Percentiles rank a stretch among this genome's conserved stretches.
phyloP scores from a whole-genome alignment of 23 red algal species.

The Agarophyton chilense region DNA sequence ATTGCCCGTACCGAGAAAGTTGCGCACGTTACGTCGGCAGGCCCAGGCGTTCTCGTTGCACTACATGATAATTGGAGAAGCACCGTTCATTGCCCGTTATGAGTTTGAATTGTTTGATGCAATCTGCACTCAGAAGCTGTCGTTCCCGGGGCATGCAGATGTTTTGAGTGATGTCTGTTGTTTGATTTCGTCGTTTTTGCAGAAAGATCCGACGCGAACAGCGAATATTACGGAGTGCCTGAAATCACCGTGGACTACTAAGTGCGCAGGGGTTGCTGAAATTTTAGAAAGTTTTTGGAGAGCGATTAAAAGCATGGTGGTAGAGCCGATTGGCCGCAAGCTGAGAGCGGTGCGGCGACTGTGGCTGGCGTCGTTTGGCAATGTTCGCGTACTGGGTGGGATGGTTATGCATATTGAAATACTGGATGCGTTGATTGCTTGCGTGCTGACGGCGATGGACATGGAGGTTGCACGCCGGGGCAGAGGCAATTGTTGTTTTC shows the following conservation, averaged over 20 bases:
- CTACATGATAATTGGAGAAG: conserved; percentile 67
- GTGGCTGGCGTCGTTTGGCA: too few relatives aligned
- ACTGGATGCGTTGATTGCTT: neutral
- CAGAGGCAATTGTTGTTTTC: neutral
- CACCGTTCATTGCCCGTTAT: conserved; percentile 65
- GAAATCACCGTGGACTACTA: conserved; percentile 44
- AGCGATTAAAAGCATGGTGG: neutral
- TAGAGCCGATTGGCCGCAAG: too few relatives aligned
- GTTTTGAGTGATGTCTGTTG: neutral
- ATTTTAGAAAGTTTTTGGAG: neutral
- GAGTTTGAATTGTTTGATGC: conserved; percentile 88
- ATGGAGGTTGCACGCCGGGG: neutral
- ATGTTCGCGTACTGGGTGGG: too few relatives aligned
- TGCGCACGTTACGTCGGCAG: too few relatives aligned
- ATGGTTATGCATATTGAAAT: neutral
- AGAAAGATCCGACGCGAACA: conserved; percentile 55
- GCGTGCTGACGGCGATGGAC: neutral
- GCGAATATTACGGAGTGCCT: conserved; percentile 33
- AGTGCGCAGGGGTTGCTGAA: conserved; percentile 17
- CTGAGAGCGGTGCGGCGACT: too few relatives aligned
- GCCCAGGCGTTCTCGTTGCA: too few relatives aligned
- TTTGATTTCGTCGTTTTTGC: conserved; percentile 54
- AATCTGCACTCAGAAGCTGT: conserved; percentile 61
- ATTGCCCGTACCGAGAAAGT: too few relatives aligned
- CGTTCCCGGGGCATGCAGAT: conserved; percentile 31